Conservation (phyloP, 2,329 filamentous ascomycete species). For the Xylariaceae sp. region DNA sequence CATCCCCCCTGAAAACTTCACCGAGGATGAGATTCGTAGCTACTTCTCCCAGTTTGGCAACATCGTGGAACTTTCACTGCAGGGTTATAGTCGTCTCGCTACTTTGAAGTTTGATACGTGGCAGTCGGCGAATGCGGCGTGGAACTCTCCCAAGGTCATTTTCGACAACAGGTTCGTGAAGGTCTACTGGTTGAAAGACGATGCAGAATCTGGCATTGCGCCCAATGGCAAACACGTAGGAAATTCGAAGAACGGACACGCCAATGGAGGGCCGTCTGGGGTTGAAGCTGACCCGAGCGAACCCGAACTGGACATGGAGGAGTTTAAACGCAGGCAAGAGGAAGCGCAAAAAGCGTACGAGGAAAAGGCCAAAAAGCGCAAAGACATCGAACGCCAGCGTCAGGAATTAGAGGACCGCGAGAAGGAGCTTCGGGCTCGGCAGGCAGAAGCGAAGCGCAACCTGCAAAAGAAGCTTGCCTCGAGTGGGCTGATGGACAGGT, state of each 20-base stretch:
- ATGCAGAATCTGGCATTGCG: constrained; percentile 24
- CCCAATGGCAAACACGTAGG: constrained; percentile 22
- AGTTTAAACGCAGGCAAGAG: constrained; percentile 60
- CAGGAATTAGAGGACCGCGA: constrained; percentile 59
- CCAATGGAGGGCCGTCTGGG: constrained; percentile 13
- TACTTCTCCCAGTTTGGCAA: constrained; percentile 70
- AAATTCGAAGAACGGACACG: constrained; percentile 20
- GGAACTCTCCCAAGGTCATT: constrained; percentile 69
- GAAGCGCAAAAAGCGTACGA: constrained; percentile 64
- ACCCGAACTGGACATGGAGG: constrained; percentile 59
- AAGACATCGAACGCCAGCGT: constrained; percentile 54
- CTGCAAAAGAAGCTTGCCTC: constrained; percentile 55
- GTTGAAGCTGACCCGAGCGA: constrained; percentile 23
- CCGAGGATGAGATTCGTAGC: constrained; percentile 53
- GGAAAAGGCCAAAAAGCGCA: constrained; percentile 54
- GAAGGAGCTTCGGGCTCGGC: constrained; percentile 52
- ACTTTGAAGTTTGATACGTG: constrained; percentile 62
- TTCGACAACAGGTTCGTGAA: constrained; percentile 85
- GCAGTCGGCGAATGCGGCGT: constrained; percentile 60
- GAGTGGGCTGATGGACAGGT: constrained; percentile 28
- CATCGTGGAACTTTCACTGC: constrained; percentile 57
- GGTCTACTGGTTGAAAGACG: constrained; percentile 66
- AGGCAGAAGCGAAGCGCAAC: constrained; percentile 57
- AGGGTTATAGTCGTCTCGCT: constrained; percentile 58
- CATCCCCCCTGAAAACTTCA: constrained; percentile 65